Base-by-base conservation (phyloP, 306 rosid genomes). In the Corylus heterophylla region DNA sequence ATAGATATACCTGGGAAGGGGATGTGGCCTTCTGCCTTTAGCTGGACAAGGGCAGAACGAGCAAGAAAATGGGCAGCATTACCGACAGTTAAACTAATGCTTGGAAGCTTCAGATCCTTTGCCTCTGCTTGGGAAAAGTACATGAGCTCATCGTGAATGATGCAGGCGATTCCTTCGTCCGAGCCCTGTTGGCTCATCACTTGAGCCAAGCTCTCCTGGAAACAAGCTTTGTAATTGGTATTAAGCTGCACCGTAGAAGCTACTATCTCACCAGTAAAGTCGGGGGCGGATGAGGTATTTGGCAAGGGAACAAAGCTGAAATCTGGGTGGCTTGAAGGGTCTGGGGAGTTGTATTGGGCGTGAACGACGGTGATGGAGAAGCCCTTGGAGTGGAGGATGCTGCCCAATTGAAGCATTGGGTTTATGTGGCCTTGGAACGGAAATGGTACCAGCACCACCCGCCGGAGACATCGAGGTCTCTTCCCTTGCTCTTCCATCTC, bases 371-470 rank as follows among this genome's bases (percentile, higher is more conserved):
- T 31, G 35, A 31, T 31, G 35, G 35, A 31, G 35, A 31, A 31
- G 2, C 35, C 35, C 2, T 31, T 31, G 2, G 35, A 31, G 2
- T 31, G 35, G 2, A 31, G 35, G 2, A 31, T 31, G 35, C 2
- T 31, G 35, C 35, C 35, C 35, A 31, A 2, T 2, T 31, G 35
- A 31, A 31, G 35, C 3, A 31, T 31, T 31, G 35, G 86, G 1
- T 81, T 82, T 44, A 76, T 50, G 85, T 89, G 88, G 12, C 89
- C 85, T 0, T 85, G 82, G 18, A 82, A 76, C 48, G 87, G 89
- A 3, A 80, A 68, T 25, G 78, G 54, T 5, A 84, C 73, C 11
- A 87, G 39, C 71, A 81, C 69, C 73, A 89, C 74, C 3, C 29
- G 29, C 2, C 29, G 29, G 3, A 54, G 52, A 12, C n/a, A 3